phyloP scores from a whole-genome alignment of 208 protist genomes.

The Histomonas meleagridis region DNA sequence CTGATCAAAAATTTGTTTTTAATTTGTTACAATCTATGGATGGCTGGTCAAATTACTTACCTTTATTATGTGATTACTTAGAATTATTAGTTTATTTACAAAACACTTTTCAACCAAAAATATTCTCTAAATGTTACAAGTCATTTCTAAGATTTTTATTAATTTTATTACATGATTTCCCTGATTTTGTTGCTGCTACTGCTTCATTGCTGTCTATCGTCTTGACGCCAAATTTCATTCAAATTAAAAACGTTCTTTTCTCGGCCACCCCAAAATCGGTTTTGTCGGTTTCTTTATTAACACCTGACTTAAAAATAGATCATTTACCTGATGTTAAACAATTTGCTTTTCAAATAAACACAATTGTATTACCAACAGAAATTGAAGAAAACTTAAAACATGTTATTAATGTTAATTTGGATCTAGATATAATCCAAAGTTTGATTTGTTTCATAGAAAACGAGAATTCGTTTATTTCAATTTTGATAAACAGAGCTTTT shows the following conservation, averaged over 20 bases:
- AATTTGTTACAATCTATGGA: background rate
- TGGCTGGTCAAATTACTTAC: background rate
- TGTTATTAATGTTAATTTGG: background rate
- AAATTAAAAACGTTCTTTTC: background rate
- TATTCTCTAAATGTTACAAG: background rate
- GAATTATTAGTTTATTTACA: background rate
- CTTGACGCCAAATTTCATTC: background rate
- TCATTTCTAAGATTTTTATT: background rate
- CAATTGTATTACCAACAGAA: background rate
- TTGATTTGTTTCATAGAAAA: background rate
- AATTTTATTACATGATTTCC: background rate
- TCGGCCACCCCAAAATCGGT: background rate
- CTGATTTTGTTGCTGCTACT: background rate
- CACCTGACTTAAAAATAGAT: background rate
- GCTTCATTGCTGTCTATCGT: background rate
- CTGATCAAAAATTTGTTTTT: background rate
- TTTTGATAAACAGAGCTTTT: background rate
- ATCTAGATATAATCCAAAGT: background rate
- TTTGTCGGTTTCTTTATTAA: background rate
- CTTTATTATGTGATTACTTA: background rate
- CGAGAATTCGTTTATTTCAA: background rate
- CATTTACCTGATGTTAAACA: constrained; percentile 21
- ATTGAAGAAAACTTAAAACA: background rate
- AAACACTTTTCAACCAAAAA: background rate
- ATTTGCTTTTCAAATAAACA: background rate